Percentiles rank a stretch among this genome's conserved stretches.
phyloP scores from a whole-genome alignment of 1,139 yeast species.

The Candida sanyaensis region DNA sequence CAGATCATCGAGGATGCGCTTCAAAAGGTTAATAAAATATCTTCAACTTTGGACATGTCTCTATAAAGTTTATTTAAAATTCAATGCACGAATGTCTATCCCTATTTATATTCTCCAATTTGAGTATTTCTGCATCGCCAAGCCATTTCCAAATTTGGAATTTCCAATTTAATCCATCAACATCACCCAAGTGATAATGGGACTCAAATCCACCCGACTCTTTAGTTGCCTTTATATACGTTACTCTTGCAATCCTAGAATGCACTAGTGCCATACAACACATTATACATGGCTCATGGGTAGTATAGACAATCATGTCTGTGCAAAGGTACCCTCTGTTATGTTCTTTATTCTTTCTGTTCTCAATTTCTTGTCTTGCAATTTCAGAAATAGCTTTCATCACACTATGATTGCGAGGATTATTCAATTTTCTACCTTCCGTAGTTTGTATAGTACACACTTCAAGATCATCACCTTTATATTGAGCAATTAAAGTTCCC shows the following conservation, averaged over 20 bases:
- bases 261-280: constrained; percentile 96
- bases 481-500: constrained; percentile 11
- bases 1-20: constrained; percentile 13
- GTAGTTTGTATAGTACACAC: constrained; percentile 22
- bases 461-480: background rate
- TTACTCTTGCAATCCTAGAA: constrained; percentile 72
- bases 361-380: constrained; percentile 49
- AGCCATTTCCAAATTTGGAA: constrained; percentile 77
- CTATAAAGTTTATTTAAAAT: constrained; percentile 2
- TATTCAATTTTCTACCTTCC: constrained; percentile 21
- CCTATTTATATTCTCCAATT: constrained; percentile 10
- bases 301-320: constrained; percentile 75
- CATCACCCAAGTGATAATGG: constrained; percentile 73
- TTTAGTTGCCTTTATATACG: constrained; percentile 52
- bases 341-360: constrained; percentile 22
- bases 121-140: constrained; percentile 24
- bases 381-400: constrained; percentile 69
- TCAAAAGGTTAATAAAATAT: constrained; percentile 14
- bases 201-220: constrained; percentile 56
- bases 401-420: constrained; percentile 70
- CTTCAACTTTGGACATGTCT: constrained; percentile 3
- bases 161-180: constrained; percentile 73
- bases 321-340: constrained; percentile 65
- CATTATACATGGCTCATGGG: constrained; percentile 97
- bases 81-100: constrained; percentile 4